Base-by-base conservation (phyloP, 116 monocot genomes). In the Posidonia oceanica region DNA sequence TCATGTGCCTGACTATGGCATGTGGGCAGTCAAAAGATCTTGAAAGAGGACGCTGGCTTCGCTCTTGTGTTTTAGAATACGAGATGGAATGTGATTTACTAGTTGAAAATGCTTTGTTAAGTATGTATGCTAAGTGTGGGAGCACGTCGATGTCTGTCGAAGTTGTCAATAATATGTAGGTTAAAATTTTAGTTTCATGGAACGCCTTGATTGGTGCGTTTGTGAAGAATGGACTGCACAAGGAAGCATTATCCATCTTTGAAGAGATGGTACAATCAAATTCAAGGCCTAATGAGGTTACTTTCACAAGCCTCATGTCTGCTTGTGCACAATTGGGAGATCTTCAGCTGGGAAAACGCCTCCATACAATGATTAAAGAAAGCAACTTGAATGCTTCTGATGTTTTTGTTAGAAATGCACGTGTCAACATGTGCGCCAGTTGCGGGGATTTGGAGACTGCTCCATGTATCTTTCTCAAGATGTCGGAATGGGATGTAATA, bases 361-460 rank as follows among this genome's bases (percentile, higher is more conserved):
- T 84, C 39, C 80, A 84, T 64, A 60, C 71, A 39, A 70, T 77
- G 61, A 67, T 75, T 44, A 36, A 78, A 65, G 64, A 37, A 20
- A 71, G 74, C 59, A 20, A 51, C 12, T 39, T 69, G 5, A 48
- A 59, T 5, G 44, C 22, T 36, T 62, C 62, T 2, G 15, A 66
- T 63, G 59, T 39, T 68, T 65, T 69, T 54, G n/a, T 84, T 3
- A 23, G 58, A 48, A 82, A 84, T 71, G 78, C 81, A 59, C 78
- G 83, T n/a, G 41, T 85, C 14, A 74, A 83, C 56, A 72, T 86
- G 83, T 89, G 86, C 44, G 79, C 79, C 12, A 89, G 86, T 56
- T 77, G 60, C 2, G 79, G 83, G 54, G 83, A 62, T 36, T 23
- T 73, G 70, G 39, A 52, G 17, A 56, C 29, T 41, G 71, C 71